Evolutionary conservation across 2,329 filamentous ascomycete species (phyloP), one percentile per base, ranked within the genome.

Genomic region (Leptosphaerulina australis): DNA sequence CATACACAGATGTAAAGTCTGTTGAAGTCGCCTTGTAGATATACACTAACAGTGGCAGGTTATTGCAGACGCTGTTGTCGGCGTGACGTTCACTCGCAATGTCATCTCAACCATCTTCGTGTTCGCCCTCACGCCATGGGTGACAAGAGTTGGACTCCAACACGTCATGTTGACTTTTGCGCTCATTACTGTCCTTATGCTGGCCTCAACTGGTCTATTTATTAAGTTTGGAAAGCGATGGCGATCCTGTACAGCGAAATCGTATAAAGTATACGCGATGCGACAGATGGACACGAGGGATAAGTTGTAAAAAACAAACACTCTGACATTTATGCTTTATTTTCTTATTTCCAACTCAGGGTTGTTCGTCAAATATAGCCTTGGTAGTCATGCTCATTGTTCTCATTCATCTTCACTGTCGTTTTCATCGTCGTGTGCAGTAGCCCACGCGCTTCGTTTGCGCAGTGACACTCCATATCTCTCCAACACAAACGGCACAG

Each of bases 61-160:
- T 28, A 69, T 80, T 34, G 77, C 73, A 6, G 77, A 80, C 46
- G 73, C 77, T 0, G 61, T 81, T 4, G 76, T 78, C 1, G 74
- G 64, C 0, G 66, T 81, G 0, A 76, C 76, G 0, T 74, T 80
- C 49, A 62, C 76, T 15, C 73, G 78, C 0, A 81, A 81, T 39
- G 50, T 69, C 3, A 68, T 79, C 36, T 70, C 69, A 18, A 79
- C 74, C 0, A 69, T 73, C 8, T 74, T 81, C 36, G 71, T 80
- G n/a, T 80, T 81, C 54, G 76, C 74, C 0, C 63, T 79, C 12
- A 66, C 71, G 0, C 73, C 75, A 1, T 79, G 77, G 74, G 69
- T 74, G 3, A 44, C 44, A 6, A 46, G 24, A 18, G 50, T 54
- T 5, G 38, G 39, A 9, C 38, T 53, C 3, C 45, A 53, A 1